phyloP scores from a whole-genome alignment of 768 basidiomycete genomes.

The Pulveroboletus ravenelii region DNA sequence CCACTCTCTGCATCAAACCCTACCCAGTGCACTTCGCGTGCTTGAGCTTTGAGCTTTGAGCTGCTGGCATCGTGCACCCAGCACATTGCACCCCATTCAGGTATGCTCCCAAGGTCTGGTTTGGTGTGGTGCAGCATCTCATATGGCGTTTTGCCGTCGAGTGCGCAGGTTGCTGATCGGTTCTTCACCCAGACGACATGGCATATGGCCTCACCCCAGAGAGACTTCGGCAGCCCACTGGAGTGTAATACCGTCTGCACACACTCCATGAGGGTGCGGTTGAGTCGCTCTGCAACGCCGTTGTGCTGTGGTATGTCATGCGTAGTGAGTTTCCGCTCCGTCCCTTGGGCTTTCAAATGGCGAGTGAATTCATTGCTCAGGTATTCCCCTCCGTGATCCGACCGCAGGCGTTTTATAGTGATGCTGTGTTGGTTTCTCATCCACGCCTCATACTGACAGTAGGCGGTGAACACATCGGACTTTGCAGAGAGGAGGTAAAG shows the following conservation, averaged over 20 bases:
- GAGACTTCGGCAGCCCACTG: background rate
- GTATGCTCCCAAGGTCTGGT: background rate
- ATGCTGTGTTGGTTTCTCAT: background rate
- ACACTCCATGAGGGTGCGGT: too few species aligned
- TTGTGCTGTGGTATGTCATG: background rate
- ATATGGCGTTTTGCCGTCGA: background rate
- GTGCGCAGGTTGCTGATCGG: background rate
- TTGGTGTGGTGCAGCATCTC: background rate
- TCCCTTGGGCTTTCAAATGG: background rate
- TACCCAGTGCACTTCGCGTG: background rate
- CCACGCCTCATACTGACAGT: background rate
- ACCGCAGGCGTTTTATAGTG: background rate
- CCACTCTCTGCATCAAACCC: background rate
- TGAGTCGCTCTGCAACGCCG: too few species aligned
- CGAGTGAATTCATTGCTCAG: background rate
- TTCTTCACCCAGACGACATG: background rate
- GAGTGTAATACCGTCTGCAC: too few species aligned
- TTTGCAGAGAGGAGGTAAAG: background rate
- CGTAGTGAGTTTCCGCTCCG: background rate
- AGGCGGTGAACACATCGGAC: background rate
- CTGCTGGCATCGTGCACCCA: background rate
- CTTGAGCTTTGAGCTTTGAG: background rate
- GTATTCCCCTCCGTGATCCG: background rate
- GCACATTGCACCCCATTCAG: background rate
- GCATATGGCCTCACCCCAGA: background rate